A percentile compares a stretch with the other conserved stretches of the same genome.
Evolutionary conservation across 371 early-diverging fungal species (phyloP).

Genomic region (Conidiobolus incongruus): DNA sequence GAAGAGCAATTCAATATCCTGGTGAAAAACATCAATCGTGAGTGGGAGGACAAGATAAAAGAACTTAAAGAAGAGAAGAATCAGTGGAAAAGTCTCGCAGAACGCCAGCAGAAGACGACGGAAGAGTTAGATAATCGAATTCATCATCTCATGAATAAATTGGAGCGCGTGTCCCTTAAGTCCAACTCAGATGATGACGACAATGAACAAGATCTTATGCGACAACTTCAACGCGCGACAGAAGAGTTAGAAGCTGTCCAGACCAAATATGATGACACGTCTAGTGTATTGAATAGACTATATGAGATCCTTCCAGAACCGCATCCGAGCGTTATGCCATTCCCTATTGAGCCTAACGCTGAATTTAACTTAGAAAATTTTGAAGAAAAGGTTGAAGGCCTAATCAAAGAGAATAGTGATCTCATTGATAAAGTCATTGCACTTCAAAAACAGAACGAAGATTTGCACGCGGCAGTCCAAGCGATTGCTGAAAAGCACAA

Average conservation of each 20-base stretch:
- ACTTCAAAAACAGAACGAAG: not conserved
- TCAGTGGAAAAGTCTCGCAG: too few relatives aligned
- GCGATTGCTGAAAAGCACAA: too few relatives aligned
- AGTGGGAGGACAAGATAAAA: too few relatives aligned
- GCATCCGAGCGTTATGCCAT: not conserved
- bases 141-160: too few relatives aligned
- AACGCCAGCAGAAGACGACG: too few relatives aligned
- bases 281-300: not conserved
- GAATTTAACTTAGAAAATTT: conserved; percentile 1
- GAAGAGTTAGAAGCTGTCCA: not conserved
- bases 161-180: too few relatives aligned
- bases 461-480: not conserved
- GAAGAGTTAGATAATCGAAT: too few relatives aligned
- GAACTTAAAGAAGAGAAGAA: too few relatives aligned
- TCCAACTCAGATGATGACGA: too few relatives aligned
- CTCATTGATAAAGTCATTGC: not conserved
- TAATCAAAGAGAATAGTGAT: not conserved
- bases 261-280: not conserved
- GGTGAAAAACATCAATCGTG: too few relatives aligned
- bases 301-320: not conserved
- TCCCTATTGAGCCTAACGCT: not conserved
- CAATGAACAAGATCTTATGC: not conserved
- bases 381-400: not conserved
- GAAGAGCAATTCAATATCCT: too few relatives aligned
- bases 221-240: not conserved